A percentile compares a stretch with the other conserved stretches of the same genome.
Evolutionary conservation across 768 basidiomycete genomes (phyloP).

Genomic region (Termitomyces sp.): DNA sequence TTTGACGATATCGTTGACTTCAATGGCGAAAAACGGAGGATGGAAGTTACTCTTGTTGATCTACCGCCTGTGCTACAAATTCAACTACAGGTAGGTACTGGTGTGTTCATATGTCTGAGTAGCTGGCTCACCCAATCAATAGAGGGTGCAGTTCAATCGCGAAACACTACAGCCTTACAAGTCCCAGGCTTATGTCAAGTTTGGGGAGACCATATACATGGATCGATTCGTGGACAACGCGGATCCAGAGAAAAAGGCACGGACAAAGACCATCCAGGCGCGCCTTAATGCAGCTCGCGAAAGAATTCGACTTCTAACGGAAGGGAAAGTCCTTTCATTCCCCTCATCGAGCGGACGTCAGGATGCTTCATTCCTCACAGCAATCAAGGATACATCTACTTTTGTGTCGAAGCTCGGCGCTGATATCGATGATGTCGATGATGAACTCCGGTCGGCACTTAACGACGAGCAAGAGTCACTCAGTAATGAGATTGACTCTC

Average conservation of each 20-base stretch:
- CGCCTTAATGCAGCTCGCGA: slow-evolving; percentile 62
- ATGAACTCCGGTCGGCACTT: slow-evolving; percentile 47
- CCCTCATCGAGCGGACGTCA: slow-evolving; percentile 18
- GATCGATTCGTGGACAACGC: slow-evolving; percentile 87
- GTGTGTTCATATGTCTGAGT: slow-evolving; percentile 12
- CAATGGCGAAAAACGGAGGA: slow-evolving; percentile 78
- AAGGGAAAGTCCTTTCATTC: slow-evolving; percentile 53
- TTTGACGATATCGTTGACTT: slow-evolving; percentile 88
- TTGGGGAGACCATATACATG: slow-evolving; percentile 81
- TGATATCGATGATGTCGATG: slow-evolving; percentile 48
- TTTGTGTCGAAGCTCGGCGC: slow-evolving; percentile 48
- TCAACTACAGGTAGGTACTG: slow-evolving; percentile 72
- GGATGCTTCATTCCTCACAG: slow-evolving; percentile 56
- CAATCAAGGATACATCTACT: slow-evolving; percentile 48
- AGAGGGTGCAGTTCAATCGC: slow-evolving; percentile 94
- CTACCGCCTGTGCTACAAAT: slow-evolving; percentile 90
- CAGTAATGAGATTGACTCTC: slow-evolving; percentile 48
- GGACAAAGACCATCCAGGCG: slow-evolving; percentile 63
- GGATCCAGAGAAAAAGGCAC: slow-evolving; percentile 62
- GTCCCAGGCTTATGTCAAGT: slow-evolving; percentile 92
- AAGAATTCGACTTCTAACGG: slow-evolving; percentile 59
- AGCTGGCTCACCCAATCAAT: background rate
- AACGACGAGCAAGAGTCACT: slow-evolving; percentile 48
- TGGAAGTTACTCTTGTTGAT: slow-evolving; percentile 83
- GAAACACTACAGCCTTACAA: slow-evolving; percentile 91